Evolutionary conservation across 1,139 yeast genomes (phyloP).

Genomic region (Sugiyamaella paludigena): DNA sequence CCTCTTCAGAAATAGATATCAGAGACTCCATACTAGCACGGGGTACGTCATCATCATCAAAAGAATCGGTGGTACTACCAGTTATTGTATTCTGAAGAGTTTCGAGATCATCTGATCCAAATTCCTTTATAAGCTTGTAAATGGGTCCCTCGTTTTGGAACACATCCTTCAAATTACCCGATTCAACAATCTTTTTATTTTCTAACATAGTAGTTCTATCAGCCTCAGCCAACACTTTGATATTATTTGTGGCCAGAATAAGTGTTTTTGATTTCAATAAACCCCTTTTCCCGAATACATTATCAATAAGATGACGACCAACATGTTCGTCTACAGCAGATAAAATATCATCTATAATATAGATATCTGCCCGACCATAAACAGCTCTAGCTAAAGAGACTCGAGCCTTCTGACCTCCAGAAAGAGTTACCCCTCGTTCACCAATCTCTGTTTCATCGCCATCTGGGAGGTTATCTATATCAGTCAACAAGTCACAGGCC

Average conservation of each 20-base stretch:
- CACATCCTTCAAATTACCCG: conserved; percentile 30
- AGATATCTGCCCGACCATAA: conserved; percentile 76
- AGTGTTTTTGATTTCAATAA: conserved; percentile 64
- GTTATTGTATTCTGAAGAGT: too few relatives aligned
- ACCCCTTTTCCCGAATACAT: conserved; percentile 62
- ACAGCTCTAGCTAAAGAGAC: conserved; percentile 83
- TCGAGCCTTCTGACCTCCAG: conserved; percentile 90
- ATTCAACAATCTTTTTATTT: conserved; percentile 52
- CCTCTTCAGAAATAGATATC: conserved; percentile 35
- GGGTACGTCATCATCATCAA: too few relatives aligned
- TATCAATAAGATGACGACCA: conserved; percentile 59
- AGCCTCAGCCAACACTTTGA: conserved; percentile 68
- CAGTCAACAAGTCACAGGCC: conserved; percentile 72
- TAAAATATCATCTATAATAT: conserved; percentile 70
- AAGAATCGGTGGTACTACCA: too few relatives aligned
- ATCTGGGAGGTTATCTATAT: conserved; percentile 67
- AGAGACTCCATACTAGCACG: conserved; percentile 65
- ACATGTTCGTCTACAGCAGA: conserved; percentile 87
- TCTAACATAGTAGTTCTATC: conserved; percentile 57
- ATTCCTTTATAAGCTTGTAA: conserved; percentile 32
- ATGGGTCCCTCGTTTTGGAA: conserved; percentile 20
- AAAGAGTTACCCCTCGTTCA: conserved; percentile 80
- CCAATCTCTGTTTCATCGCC: conserved; percentile 85
- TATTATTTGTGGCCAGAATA: conserved; percentile 74
- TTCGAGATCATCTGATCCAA: conserved; percentile 33